Evolutionary conservation across 2,329 filamentous ascomycete species (phyloP).

Genomic region (Karstenula rhodostoma): DNA sequence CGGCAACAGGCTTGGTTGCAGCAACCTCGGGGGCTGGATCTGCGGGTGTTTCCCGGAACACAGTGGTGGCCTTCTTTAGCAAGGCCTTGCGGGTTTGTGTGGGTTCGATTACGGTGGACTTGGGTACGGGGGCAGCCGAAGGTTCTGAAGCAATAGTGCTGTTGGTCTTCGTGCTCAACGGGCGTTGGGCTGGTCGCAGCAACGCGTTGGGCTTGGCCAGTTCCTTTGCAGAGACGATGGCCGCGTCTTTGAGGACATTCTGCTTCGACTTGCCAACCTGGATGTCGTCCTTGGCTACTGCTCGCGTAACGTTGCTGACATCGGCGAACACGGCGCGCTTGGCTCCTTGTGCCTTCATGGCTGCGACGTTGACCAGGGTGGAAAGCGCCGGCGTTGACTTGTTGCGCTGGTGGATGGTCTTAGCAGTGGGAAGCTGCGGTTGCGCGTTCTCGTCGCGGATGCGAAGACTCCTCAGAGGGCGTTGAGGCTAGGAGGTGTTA

Average conservation of each 20-base stretch:
- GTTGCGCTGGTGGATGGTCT: conserved; percentile 75
- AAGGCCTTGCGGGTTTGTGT: conserved; percentile 57
- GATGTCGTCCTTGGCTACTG: conserved; percentile 64
- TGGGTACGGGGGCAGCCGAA: conserved; percentile 31
- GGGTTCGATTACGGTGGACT: conserved; percentile 35
- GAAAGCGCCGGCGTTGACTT: conserved; percentile 77
- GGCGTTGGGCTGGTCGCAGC: conserved; percentile 69
- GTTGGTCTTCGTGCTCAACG: conserved; percentile 48
- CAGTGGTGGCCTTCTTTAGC: conserved; percentile 61
- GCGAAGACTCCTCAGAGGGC: conserved; percentile 66
- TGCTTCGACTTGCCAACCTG: conserved; percentile 55
- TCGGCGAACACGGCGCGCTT: conserved; percentile 85
- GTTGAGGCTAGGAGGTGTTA: conserved; percentile 68
- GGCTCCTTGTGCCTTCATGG: conserved; percentile 68
- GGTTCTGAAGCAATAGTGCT: conserved; percentile 23
- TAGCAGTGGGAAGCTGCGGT: conserved; percentile 51
- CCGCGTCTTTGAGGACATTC: conserved; percentile 45
- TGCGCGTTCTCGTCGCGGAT: conserved; percentile 75
- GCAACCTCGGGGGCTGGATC: conserved; percentile 29
- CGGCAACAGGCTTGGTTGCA: conserved; percentile 28
- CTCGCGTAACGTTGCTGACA: conserved; percentile 72
- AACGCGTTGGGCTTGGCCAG: conserved; percentile 55
- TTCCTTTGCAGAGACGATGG: conserved; percentile 45
- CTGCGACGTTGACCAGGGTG: conserved; percentile 61
- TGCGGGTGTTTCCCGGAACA: conserved; percentile 61